phyloP scores from a whole-genome alignment of 768 basidiomycete genomes.

The Pleurotus giganteus region DNA sequence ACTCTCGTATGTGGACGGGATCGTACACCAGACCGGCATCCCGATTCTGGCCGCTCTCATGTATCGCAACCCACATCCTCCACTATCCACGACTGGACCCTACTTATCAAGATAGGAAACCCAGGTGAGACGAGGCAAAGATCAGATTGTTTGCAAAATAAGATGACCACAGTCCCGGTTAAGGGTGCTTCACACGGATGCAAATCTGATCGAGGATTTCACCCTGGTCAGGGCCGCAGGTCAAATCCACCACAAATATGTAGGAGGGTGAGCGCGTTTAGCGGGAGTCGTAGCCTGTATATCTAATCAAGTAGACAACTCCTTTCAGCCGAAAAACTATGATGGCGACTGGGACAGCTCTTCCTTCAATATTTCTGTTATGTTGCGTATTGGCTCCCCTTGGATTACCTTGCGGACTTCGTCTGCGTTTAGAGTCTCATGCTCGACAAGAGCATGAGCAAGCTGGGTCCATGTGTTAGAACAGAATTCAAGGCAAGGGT shows the following conservation, averaged over 20 bases:
- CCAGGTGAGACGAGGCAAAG: not conserved
- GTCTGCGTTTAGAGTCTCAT: conserved; percentile 86
- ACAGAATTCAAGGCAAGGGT: conserved; percentile 14
- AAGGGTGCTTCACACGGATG: conserved; percentile 3
- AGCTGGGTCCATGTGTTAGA: conserved; percentile 46
- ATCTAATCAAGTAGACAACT: too few species aligned
- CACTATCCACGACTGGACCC: not conserved
- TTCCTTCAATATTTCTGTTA: conserved; percentile 64
- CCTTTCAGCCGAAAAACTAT: too few species aligned
- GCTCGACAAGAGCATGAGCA: conserved; percentile 88
- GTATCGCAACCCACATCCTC: not conserved
- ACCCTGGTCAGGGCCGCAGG: conserved; percentile 1
- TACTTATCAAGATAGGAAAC: conserved; percentile 6
- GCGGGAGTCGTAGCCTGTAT: not conserved
- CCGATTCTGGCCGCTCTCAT: too few species aligned
- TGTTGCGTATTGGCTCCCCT: conserved; percentile 74
- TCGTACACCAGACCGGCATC: too few species aligned
- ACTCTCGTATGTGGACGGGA: too few species aligned
- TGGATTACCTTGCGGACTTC: conserved; percentile 86
- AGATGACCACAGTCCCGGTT: not conserved
- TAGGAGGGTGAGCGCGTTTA: not conserved
- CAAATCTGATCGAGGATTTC: conserved; percentile 9
- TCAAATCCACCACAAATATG: not conserved
- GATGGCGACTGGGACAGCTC: conserved; percentile 38
- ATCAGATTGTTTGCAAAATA: conserved; percentile 10